Conservation (phyloP, 352 stramenopile genomes). For the Phytophthora pini region DNA sequence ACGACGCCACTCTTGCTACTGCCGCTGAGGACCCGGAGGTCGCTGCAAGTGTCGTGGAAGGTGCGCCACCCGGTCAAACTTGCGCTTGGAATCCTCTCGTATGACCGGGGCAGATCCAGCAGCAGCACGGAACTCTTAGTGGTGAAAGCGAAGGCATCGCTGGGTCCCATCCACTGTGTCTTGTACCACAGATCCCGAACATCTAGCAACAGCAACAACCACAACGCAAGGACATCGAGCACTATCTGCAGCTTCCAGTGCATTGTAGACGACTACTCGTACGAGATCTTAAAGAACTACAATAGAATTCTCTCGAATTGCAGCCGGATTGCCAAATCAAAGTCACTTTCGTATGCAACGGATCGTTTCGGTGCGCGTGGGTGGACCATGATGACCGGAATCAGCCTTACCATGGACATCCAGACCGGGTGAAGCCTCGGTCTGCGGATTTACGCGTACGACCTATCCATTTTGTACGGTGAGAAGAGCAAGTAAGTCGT, state of each 20-base stretch:
- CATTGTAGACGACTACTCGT: constrained; percentile 22
- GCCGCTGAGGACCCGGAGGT: constrained; percentile 28
- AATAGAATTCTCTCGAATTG: too few species aligned
- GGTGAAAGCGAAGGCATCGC: constrained; percentile 51
- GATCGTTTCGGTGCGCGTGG: constrained; percentile 24
- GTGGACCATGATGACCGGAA: constrained; percentile 6
- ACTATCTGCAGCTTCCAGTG: constrained; percentile 35
- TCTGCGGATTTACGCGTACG: too few species aligned
- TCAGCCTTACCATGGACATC: not conserved
- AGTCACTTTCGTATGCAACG: not conserved
- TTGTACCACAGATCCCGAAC: constrained; percentile 64
- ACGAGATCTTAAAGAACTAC: too few species aligned
- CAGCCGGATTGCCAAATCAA: too few species aligned
- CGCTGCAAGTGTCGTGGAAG: constrained; percentile 44
- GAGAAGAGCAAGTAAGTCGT: not conserved
- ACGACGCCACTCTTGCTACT: constrained; percentile 13
- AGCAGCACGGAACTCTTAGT: constrained; percentile 30
- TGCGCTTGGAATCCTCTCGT: not conserved
- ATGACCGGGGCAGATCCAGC: constrained; percentile 2
- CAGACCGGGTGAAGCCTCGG: too few species aligned
- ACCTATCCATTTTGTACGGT: too few species aligned
- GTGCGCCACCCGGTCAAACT: constrained; percentile 48
- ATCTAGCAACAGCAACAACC: constrained; percentile 48
- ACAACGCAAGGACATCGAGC: constrained; percentile 37
- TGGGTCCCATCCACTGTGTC: constrained; percentile 54